Percentiles rank a stretch among this genome's conserved stretches.
Evolutionary conservation across 1,284 basidiomycete genomes (phyloP).

Genomic region (Trametes sp.): DNA sequence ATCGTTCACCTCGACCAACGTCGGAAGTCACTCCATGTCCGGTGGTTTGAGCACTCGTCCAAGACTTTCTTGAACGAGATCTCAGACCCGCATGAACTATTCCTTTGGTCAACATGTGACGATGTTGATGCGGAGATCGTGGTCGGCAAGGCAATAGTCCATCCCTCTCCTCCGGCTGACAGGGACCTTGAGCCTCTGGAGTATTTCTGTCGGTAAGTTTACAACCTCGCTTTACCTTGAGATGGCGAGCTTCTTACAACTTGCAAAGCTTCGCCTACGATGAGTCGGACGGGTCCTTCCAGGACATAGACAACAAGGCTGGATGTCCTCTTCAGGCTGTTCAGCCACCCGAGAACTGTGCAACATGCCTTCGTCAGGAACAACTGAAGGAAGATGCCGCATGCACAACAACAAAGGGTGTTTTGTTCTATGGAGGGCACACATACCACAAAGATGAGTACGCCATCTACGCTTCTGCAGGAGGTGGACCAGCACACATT

Average conservation of each 20-base stretch:
- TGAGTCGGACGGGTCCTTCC: slow-evolving; percentile 41
- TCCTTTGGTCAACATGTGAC: slow-evolving; percentile 63
- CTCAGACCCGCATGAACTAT: slow-evolving; percentile 68
- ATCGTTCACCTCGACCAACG: slow-evolving; percentile 60
- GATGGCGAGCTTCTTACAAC: not conserved
- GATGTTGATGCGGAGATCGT: slow-evolving; percentile 49
- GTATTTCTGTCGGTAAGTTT: slow-evolving; percentile 66
- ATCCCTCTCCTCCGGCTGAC: slow-evolving; percentile 20
- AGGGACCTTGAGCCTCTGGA: slow-evolving; percentile 36
- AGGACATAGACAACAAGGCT: slow-evolving; percentile 36
- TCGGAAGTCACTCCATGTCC: slow-evolving; percentile 58
- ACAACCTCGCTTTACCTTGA: not conserved
- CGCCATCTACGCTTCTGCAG: slow-evolving; percentile 51
- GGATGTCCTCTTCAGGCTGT: not conserved
- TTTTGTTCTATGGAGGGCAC: slow-evolving; percentile 50
- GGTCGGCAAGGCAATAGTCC: slow-evolving; percentile 54
- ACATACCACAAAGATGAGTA: slow-evolving; percentile 65
- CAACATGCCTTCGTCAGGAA: slow-evolving; percentile 48
- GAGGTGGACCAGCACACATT: slow-evolving; percentile 46
- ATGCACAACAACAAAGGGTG: slow-evolving; percentile 42
- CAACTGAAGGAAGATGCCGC: slow-evolving; percentile 39
- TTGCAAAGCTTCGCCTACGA: slow-evolving; percentile 39
- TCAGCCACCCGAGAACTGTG: slow-evolving; percentile 59
- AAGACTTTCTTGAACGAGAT: slow-evolving; percentile 65
- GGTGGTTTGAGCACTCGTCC: slow-evolving; percentile 74